phyloP scores from a whole-genome alignment of 2,329 filamentous ascomycete species.

The Cercospora janseana region DNA sequence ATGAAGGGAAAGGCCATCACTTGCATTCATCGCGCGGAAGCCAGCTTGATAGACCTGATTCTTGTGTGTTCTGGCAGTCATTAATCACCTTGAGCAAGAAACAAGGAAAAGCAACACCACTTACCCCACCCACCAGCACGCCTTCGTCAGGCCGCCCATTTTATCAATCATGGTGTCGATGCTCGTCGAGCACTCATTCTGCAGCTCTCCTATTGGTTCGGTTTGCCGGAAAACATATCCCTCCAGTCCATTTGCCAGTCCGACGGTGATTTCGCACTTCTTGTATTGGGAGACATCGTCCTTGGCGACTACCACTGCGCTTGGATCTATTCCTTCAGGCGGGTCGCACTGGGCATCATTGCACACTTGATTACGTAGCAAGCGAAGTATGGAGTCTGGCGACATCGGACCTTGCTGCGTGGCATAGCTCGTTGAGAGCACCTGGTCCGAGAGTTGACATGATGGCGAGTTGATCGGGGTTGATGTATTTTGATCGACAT shows the following conservation, averaged over 20 bases:
- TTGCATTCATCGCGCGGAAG: slow-evolving; percentile 12
- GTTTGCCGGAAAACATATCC: slow-evolving; percentile 17
- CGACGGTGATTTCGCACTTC: slow-evolving; percentile 20
- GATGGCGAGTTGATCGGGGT: slow-evolving; percentile 9
- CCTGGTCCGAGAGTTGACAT: slow-evolving; percentile 10
- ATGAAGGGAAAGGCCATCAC: slow-evolving; percentile 5
- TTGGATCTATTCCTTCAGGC: slow-evolving; percentile 9
- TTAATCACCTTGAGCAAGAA: neutral
- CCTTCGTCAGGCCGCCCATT: slow-evolving; percentile 13
- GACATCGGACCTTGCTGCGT: slow-evolving; percentile 16
- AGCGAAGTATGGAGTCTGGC: slow-evolving; percentile 11
- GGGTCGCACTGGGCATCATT: slow-evolving; percentile 13
- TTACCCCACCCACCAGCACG: slow-evolving; percentile 18
- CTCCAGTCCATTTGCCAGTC: slow-evolving; percentile 16
- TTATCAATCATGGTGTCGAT: slow-evolving; percentile 16
- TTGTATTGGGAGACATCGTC: slow-evolving; percentile 14
- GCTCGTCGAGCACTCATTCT: slow-evolving; percentile 13
- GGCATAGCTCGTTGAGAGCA: slow-evolving; percentile 16
- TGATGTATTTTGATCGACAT: neutral
- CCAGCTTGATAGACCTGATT: slow-evolving; percentile 21
- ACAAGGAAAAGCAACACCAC: neutral
- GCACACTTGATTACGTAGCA: slow-evolving; percentile 18
- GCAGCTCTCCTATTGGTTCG: slow-evolving; percentile 8
- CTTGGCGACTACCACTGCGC: slow-evolving; percentile 15
- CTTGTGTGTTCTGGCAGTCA: slow-evolving; percentile 8